A percentile compares a stretch with the other conserved stretches of the same genome.
Conservation (phyloP, 108 stramenopile species). For the Skeletonema marinoi region DNA sequence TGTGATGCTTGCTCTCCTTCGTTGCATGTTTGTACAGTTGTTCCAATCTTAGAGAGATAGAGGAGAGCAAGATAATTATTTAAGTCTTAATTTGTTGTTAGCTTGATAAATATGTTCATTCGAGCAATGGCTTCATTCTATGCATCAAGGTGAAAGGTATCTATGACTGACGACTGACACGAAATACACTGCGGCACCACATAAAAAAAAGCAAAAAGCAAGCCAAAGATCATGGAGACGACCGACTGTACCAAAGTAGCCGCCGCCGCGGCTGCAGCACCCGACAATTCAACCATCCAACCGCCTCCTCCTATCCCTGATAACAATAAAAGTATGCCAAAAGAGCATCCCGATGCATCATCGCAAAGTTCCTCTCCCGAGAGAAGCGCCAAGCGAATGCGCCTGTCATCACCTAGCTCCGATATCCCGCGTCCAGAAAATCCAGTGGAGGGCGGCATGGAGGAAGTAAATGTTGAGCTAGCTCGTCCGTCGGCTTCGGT, state of each 20-base stretch:
- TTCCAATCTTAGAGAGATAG: no score
- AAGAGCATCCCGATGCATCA: background rate
- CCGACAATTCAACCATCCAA: background rate
- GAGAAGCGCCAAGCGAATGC: background rate
- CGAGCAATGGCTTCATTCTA: no score
- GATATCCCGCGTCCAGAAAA: background rate
- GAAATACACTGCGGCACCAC: no score
- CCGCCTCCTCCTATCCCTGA: background rate
- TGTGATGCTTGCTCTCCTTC: background rate
- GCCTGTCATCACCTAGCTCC: background rate
- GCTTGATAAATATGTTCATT: no score
- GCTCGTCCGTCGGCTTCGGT: background rate
- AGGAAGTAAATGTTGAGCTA: no score
- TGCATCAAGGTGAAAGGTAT: no score
- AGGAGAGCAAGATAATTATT: no score
- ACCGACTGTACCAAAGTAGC: background rate
- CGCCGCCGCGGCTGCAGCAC: background rate
- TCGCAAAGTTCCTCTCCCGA: background rate
- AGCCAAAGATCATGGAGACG: background rate
- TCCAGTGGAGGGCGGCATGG: background rate
- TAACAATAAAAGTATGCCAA: background rate
- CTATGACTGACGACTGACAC: no score
- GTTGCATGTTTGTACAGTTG: background rate
- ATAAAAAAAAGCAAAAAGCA: no score
- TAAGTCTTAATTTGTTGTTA: no score